Base-by-base conservation (phyloP, 2,329 filamentous ascomycete species). In the Ascomycota sp. region DNA sequence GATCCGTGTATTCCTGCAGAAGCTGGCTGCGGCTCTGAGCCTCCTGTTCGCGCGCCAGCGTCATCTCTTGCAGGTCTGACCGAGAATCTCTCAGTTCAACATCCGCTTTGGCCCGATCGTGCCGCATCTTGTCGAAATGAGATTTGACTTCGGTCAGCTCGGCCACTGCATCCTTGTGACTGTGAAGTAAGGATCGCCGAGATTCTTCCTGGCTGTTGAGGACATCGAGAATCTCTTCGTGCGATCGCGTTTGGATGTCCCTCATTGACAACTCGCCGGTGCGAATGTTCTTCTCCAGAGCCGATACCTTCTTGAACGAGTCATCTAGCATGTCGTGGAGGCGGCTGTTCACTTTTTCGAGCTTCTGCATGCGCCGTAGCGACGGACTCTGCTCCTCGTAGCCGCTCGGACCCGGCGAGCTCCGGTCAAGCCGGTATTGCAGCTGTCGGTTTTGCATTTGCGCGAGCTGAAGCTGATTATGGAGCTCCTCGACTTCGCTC, bases 391-490 rank as follows among this genome's bases (percentile, higher is more conserved):
- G 75, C 29, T 86, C 79, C 25, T 86, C 77, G 33, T 71, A 47
- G 48, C 61, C 69, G 23, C 79, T 75, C 17, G 65, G 65, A 5
- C 55, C 55, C 3, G 75, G 69, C 0, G 69, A 73, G 8, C 57
- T 57, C 28, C 78, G 70, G 24, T 86, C 78, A 25, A 94, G 58
- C 46, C 94, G 83, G 45, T 71, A 83, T 46, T 93, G 80, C 5
- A 95, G 68, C 44, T 95, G 85, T 22, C 79, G 74, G 52, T 93
- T 94, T 42, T 91, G 80, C 81, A 95, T 93, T 51, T 94, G 78
- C 4, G 78, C 75, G 48, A 95, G 70, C 46, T 95, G 86, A 30
- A 95, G 66, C 48, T 93, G 82, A 47, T 91, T 94, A 48, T 94
- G 86, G 19, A 93, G 64, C 50, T 92, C 75, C 48, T 95, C 86